phyloP scores from a whole-genome alignment of 768 basidiomycete species.

The Strobilomyces echinocephalus region DNA sequence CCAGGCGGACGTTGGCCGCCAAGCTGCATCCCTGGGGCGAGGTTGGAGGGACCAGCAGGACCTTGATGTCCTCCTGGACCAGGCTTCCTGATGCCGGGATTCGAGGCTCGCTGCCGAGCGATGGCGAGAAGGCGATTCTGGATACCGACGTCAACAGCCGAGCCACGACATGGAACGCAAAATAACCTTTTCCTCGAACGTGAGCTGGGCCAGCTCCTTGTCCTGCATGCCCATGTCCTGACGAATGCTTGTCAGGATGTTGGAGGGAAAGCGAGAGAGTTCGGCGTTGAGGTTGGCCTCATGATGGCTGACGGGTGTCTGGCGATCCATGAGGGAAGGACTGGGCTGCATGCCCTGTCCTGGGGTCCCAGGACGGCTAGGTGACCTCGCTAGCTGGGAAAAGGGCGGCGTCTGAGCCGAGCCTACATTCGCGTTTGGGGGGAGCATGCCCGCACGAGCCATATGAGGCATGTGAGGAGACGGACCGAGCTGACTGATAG shows the following conservation, averaged over 20 bases:
- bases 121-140: conserved; percentile 36
- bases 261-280: conserved; percentile 36
- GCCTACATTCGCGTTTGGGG: conserved; percentile 39
- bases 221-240: conserved; percentile 41
- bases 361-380: conserved; percentile 57
- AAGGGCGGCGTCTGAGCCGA: conserved; percentile 40
- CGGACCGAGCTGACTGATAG: conserved; percentile 48
- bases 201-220: conserved; percentile 43
- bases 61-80: conserved; percentile 28
- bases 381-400: conserved; percentile 47
- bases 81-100: conserved; percentile 20
- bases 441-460: conserved; percentile 44
- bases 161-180: background rate
- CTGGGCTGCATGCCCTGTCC: conserved; percentile 49
- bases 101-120: conserved; percentile 23
- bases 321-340: conserved; percentile 51
- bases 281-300: conserved; percentile 37
- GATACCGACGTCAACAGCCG: conserved; percentile 11
- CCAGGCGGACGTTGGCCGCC: conserved; percentile 38
- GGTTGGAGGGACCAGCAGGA: conserved; percentile 25
- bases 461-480: conserved; percentile 49
- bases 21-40: conserved; percentile 33
- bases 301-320: conserved; percentile 33
- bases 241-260: conserved; percentile 34
- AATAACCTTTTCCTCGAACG: conserved; percentile 57